Evolutionary conservation across 176 grass and related monocot genomes (phyloP).

Genomic region (Aegilops tauschii): DNA sequence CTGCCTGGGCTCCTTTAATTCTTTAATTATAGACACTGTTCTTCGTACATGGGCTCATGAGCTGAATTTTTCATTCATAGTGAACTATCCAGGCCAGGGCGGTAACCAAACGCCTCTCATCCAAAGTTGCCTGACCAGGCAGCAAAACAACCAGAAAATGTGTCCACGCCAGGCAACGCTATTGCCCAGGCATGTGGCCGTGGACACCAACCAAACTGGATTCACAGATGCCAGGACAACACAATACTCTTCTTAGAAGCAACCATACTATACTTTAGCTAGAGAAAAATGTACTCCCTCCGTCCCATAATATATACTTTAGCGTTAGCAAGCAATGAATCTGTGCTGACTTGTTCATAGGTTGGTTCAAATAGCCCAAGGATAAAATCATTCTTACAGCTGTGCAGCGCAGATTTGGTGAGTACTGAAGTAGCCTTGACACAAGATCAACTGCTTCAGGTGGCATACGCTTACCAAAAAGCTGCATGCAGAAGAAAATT

Average conservation of each 20-base stretch:
- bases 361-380: background rate
- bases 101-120: too few relatives aligned
- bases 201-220: background rate
- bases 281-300: background rate
- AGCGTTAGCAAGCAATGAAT: background rate
- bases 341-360: background rate
- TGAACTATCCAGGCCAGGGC: too few relatives aligned
- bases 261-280: background rate
- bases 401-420: conserved; percentile 87
- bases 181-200: too few relatives aligned
- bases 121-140: too few relatives aligned
- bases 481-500: conserved; percentile 32
- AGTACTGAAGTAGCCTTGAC: conserved; percentile 90
- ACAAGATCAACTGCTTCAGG: conserved; percentile 91
- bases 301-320: too few relatives aligned
- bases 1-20: too few relatives aligned
- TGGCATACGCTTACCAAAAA: conserved; percentile 86
- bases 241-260: background rate
- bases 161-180: too few relatives aligned
- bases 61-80: too few relatives aligned
- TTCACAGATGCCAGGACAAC: background rate
- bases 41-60: too few relatives aligned
- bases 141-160: too few relatives aligned
- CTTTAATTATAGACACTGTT: too few relatives aligned
- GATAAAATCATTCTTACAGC: conserved; percentile 60